Evolutionary conservation across 202 grass and related monocot genomes (phyloP), one percentile per base, ranked within the genome.

Genomic region (Carex sylvatica): DNA sequence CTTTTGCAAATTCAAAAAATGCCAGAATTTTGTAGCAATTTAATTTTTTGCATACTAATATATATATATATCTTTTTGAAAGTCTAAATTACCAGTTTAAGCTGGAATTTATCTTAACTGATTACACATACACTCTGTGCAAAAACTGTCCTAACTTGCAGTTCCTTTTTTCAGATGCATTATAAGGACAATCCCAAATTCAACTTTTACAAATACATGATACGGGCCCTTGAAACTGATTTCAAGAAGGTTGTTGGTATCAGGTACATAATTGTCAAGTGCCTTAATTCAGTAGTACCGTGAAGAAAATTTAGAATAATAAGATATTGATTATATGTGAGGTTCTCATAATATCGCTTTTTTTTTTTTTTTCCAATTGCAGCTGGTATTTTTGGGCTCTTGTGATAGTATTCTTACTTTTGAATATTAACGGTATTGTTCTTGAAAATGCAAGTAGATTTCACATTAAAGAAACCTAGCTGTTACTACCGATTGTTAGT

Each of bases 341-440:
- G 8, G 61, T 82, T 82, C 22, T 67, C 20, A 81, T 44, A 61
- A 18, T 68, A 16, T 11, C 14, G 0, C 12, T 35, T 35, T 35
- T 40, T 7, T 40, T 40, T 7, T 80, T 62, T 80, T 69, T 70
- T 12, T 70, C 16, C 30, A 47, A 69, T 56, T 84, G 55, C 88
- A 86, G 88, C 38, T 86, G 88, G 88, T 89, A 83, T 42, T 75
- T 89, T 38, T 89, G 88, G 88, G 22, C 78, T 72, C 82, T 89
- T 80, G 84, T 89, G 42, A 83, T 89, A 26, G 22, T 84, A 59
- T 86, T 89, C 88, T 65, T 89, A 60, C 74, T 86, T 49, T 61
- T 89, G 44, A 60, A 89, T 80, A 84, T 89, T 24, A 55, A 85
- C 49, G 88, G 88, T 89, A 86, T 7, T 70, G 20, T 80, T 68